Evolutionary conservation across 2,329 filamentous ascomycete species (phyloP).

Genomic region (Diaporthe citri): DNA sequence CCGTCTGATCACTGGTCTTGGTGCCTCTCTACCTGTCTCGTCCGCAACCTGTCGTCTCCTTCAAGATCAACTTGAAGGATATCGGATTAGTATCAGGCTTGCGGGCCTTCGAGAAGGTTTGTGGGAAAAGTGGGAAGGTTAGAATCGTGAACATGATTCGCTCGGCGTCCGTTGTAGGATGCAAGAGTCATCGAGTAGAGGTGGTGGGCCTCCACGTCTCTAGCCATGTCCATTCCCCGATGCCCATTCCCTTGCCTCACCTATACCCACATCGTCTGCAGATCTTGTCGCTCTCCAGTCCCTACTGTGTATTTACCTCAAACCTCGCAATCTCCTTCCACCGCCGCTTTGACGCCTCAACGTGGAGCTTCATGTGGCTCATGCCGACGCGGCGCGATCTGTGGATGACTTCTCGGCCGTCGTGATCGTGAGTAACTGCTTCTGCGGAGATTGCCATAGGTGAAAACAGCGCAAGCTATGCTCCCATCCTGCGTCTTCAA

Average conservation of each 20-base stretch:
- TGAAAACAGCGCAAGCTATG: background rate
- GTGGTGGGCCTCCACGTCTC: background rate
- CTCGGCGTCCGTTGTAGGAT: background rate
- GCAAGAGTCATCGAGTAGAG: background rate
- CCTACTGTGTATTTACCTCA: constrained; percentile 15
- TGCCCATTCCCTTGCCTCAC: constrained; percentile 3
- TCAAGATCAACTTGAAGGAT: background rate
- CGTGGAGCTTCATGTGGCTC: background rate
- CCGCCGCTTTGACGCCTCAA: background rate
- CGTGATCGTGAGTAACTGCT: background rate
- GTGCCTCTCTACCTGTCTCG: background rate
- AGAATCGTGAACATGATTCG: background rate
- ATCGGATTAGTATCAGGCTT: background rate
- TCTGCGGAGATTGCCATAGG: background rate
- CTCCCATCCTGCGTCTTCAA: background rate
- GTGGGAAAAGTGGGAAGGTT: background rate
- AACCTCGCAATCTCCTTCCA: constrained; percentile 24
- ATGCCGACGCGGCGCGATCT: background rate
- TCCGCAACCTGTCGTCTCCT: background rate
- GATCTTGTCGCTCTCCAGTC: background rate
- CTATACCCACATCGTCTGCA: constrained; percentile 10
- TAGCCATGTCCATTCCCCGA: background rate
- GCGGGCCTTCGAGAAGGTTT: too few species aligned
- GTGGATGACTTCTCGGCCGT: background rate
- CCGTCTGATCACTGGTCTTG: background rate